Base-by-base conservation (phyloP, 1,284 basidiomycete species). In the Naganishia sp. region DNA sequence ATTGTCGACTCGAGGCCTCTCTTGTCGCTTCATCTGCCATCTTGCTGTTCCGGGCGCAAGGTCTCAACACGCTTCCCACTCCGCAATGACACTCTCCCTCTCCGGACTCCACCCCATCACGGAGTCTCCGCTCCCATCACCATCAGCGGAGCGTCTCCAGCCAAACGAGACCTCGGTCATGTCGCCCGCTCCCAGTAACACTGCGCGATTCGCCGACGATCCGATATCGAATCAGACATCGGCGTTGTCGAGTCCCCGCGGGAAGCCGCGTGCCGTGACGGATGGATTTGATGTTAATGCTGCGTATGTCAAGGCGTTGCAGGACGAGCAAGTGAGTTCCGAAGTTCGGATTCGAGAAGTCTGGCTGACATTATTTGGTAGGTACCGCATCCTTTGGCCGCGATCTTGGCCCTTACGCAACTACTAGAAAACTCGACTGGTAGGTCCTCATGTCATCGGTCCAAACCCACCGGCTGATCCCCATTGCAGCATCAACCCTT, bases 341-440 rank as follows among this genome's bases (percentile, higher is more conserved):
- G 7, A 7, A 21, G 11, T 15, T 56, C 16, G 25, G 5, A 39
- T 33, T 56, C 28, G 11, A 15, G 21, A 10, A 53, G 5, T 39
- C n/a, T 16, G 23, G 39, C 63, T 49, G 21, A 60, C 54, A n/a
- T 9, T 31, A 50, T 6, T 42, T 13, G 36, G 18, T 18, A 74
- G 72, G 70, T 72, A 23, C 78, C 79, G 21, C 79, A 79, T 64
- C 80, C 80, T 53, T 74, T 81, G 18, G 80, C 80, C 31, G 80
- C 80, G n/a, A 80, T 81, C 61, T 69, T 79, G 5, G 77, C 80
- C 16, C 70, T 81, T 0, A 78, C 78, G 3, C 75, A 79, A 68
- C 68, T 79, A 33, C 78, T 81, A 70, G 77, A 78, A 63, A 70
- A 75, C 18, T 79, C 79, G 1, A 77, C 75, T 6, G 76, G 79